Evolutionary conservation across 2,329 filamentous ascomycete species (phyloP).

Genomic region (Ophiocordyceps robertsii): DNA sequence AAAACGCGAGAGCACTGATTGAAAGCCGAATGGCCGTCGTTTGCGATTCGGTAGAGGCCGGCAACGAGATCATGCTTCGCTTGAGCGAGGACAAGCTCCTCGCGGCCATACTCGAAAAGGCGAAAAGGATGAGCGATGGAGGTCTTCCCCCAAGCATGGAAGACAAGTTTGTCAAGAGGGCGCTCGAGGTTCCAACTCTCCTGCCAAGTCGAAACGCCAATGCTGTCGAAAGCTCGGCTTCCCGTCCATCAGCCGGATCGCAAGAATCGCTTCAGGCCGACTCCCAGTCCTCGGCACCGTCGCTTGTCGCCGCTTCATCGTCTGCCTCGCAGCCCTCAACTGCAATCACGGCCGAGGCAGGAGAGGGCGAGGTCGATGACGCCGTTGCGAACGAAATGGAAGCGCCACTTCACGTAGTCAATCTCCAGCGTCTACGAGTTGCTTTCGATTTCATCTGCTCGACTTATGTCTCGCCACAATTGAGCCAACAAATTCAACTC

Average conservation of each 20-base stretch:
- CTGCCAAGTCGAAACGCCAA: conserved; percentile 47
- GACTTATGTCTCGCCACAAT: conserved; percentile 39
- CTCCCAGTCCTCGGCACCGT: conserved; percentile 23
- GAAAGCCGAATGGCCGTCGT: conserved; percentile 54
- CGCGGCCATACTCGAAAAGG: conserved; percentile 54
- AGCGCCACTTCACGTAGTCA: conserved; percentile 33
- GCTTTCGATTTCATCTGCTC: conserved; percentile 52
- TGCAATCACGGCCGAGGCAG: conserved; percentile 28
- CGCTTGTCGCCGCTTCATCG: conserved; percentile 19
- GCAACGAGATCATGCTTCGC: conserved; percentile 75
- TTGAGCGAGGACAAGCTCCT: conserved; percentile 61
- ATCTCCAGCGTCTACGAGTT: conserved; percentile 50
- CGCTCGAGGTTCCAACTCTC: conserved; percentile 63
- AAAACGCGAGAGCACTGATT: conserved; percentile 34
- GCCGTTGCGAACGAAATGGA: conserved; percentile 26
- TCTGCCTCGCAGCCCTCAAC: conserved; percentile 28
- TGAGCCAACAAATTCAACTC: conserved; percentile 27
- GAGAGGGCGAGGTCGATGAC: conserved; percentile 17
- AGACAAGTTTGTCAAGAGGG: conserved; percentile 65
- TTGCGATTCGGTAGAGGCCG: conserved; percentile 73
- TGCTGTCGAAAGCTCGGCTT: conserved; percentile 3
- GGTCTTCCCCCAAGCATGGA: conserved; percentile 72
- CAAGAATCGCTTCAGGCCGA: conserved; percentile 13
- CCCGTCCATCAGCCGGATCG: conserved; percentile 7
- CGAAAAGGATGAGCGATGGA: conserved; percentile 47